Percentiles rank a stretch among this genome's conserved stretches.
Conservation (phyloP, 2,329 filamentous ascomycete genomes). For the Sclerotinia trifoliorum region DNA sequence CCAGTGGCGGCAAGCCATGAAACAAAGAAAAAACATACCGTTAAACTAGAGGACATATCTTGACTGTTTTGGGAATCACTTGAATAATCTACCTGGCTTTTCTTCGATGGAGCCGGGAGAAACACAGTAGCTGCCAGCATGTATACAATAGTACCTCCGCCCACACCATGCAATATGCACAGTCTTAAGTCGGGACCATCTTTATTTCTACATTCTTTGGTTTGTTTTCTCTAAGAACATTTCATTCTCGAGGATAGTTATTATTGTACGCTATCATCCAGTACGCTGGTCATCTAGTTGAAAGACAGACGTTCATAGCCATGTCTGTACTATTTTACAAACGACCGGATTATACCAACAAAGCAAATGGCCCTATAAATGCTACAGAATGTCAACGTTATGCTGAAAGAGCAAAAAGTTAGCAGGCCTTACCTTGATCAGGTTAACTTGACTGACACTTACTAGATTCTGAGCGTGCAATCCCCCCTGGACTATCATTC, state of each 20-base stretch:
- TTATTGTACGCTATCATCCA: not conserved
- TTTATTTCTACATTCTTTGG: not conserved
- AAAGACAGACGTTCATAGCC: not conserved
- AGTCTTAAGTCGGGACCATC: not conserved
- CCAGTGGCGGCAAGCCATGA: not conserved
- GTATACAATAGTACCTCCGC: slow-evolving; percentile 11
- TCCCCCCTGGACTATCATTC: slow-evolving; percentile 70
- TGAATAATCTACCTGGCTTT: not conserved
- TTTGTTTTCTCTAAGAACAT: not conserved
- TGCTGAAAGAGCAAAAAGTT: slow-evolving; percentile 35
- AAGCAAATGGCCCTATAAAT: slow-evolving; percentile 32
- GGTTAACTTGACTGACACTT: not conserved
- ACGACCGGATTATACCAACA: slow-evolving; percentile 36
- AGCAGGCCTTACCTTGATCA: not conserved
- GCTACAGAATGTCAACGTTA: slow-evolving; percentile 32
- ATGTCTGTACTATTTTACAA: slow-evolving; percentile 40
- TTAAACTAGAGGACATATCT: not conserved
- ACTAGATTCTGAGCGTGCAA: slow-evolving; percentile 47
- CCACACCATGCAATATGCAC: not conserved
- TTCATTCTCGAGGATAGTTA: not conserved
- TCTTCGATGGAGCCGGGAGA: not conserved
- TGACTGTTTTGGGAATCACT: not conserved
- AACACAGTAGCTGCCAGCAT: not conserved
- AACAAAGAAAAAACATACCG: not conserved
- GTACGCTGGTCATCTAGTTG: not conserved